Percentiles rank a stretch among this genome's conserved stretches.
These are phyloP conservation scores for Astrocystis sublimbata DNA, from an alignment of 495 filamentous ascomycete species.

Conservation along the genomic window DNA sequence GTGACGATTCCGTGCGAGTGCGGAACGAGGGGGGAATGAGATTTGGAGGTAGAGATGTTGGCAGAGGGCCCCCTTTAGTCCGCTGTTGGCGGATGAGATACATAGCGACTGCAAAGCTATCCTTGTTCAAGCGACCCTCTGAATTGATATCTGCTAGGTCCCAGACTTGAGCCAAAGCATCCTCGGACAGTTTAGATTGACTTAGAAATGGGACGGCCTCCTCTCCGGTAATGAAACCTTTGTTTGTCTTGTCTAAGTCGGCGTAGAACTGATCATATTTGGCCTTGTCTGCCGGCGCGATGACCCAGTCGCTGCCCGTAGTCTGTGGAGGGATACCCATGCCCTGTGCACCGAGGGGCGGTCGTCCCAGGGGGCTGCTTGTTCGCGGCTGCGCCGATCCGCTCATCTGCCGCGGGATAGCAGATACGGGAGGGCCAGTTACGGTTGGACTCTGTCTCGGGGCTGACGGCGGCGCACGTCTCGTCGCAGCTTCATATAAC, in stretches of 20 bases:
- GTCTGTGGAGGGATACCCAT: slow-evolving; percentile 50
- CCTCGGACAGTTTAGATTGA: slow-evolving; percentile 86
- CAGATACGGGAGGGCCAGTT: slow-evolving; percentile 37
- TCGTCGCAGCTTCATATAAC: slow-evolving; percentile 87
- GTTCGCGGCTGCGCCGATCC: slow-evolving; percentile 55
- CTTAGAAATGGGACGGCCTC: slow-evolving; percentile 95
- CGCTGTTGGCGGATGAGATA: slow-evolving; percentile 90
- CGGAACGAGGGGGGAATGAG: slow-evolving; percentile 91
- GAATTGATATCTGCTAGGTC: slow-evolving; percentile 94
- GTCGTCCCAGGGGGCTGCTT: slow-evolving; percentile 68
- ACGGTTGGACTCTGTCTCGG: slow-evolving; percentile 42
- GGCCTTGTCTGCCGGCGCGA: slow-evolving; percentile 78
- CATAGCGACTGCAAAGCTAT: slow-evolving; percentile 98
- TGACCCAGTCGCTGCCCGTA: slow-evolving; percentile 76
- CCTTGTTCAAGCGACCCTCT: slow-evolving; percentile 77
- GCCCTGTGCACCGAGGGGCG: slow-evolving; percentile 49
- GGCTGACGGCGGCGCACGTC: slow-evolving; percentile 54
- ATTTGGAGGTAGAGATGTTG: slow-evolving; percentile 71
- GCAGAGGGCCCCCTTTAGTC: slow-evolving; percentile 65
- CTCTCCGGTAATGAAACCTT: slow-evolving; percentile 83
- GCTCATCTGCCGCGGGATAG: slow-evolving; percentile 50
- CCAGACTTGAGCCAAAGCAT: slow-evolving; percentile 93
- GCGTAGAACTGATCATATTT: slow-evolving; percentile 83
- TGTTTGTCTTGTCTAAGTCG: slow-evolving; percentile 74
- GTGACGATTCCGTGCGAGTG: slow-evolving; percentile 55